These are phyloP conservation scores for Nakazawaea wickerhamii DNA, from an alignment of 805 yeast species.

Conservation along the genomic window DNA sequence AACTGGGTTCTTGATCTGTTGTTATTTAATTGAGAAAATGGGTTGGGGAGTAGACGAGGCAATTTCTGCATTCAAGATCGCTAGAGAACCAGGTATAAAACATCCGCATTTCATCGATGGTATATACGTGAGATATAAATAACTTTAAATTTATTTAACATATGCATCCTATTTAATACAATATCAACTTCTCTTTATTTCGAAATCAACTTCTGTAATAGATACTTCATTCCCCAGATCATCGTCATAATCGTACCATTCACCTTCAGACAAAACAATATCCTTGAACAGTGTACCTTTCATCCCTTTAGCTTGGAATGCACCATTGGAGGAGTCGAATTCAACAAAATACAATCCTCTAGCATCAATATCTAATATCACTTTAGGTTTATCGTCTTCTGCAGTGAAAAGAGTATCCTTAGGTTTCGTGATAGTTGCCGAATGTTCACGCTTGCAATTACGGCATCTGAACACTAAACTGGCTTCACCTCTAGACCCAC, in stretches of 20 bases:
- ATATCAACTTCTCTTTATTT: conserved; percentile 31
- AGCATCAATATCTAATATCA: conserved; percentile 68
- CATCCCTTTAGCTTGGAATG: conserved; percentile 49
- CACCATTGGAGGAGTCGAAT: conserved; percentile 58
- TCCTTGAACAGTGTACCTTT: conserved; percentile 53
- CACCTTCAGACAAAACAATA: conserved; percentile 70
- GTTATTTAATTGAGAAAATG: conserved; percentile 56
- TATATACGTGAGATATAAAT: conserved; percentile 57
- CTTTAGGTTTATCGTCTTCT: conserved; percentile 39
- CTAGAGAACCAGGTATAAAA: conserved; percentile 68
- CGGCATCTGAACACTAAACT: conserved; percentile 76
- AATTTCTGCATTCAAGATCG: conserved; percentile 47
- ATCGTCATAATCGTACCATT: conserved; percentile 96
- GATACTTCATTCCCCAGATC: conserved; percentile 75
- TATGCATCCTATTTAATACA: no score
- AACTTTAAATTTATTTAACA: no score
- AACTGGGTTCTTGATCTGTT: conserved; percentile 69
- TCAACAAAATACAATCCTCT: conserved; percentile 75
- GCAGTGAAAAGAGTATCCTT: conserved; percentile 27
- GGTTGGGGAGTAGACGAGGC: conserved; percentile 62
- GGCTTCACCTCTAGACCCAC: conserved; percentile 77
- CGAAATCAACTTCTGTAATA: conserved; percentile 69
- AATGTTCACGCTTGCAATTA: conserved; percentile 41
- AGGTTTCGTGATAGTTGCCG: conserved; percentile 14
- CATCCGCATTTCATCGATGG: conserved; percentile 77